A percentile compares a stretch with the other conserved stretches of the same genome.
phyloP scores from a whole-genome alignment of 2,329 filamentous ascomycete species.

The Byssochlamys sp. region DNA sequence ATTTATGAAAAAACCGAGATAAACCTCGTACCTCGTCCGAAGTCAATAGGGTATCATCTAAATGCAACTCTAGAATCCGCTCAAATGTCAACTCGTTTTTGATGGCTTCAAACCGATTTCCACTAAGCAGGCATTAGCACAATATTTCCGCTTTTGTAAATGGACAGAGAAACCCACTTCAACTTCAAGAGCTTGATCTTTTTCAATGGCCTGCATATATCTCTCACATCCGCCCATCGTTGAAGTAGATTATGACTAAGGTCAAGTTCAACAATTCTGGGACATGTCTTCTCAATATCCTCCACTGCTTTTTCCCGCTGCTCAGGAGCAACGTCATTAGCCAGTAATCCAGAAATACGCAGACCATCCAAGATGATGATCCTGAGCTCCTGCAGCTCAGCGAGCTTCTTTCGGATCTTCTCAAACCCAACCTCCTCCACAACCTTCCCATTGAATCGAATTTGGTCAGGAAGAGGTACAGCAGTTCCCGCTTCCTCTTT shows the following conservation, averaged over 20 bases:
- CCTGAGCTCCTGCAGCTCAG: constrained; percentile 64
- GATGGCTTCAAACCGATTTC: constrained; percentile 54
- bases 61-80: constrained; percentile 50
- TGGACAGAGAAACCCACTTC: constrained; percentile 47
- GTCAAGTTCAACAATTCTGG: constrained; percentile 63
- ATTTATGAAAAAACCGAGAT: constrained; percentile 2
- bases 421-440: constrained; percentile 93
- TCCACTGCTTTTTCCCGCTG: constrained; percentile 18
- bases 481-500: neutral
- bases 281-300: constrained; percentile 49
- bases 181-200: constrained; percentile 57
- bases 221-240: constrained; percentile 54
- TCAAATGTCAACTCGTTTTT: constrained; percentile 35
- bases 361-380: constrained; percentile 75
- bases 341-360: constrained; percentile 43
- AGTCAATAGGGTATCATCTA: constrained; percentile 57
- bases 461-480: constrained; percentile 38
- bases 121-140: constrained; percentile 41
- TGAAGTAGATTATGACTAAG: constrained; percentile 75
- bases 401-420: constrained; percentile 73
- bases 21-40: constrained; percentile 54
- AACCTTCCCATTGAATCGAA: constrained; percentile 69
- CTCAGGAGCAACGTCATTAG: constrained; percentile 12
- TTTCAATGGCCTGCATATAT: constrained; percentile 62
- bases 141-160: constrained; percentile 4